These are phyloP conservation scores for Balamuthia mandrillaris DNA, from an alignment of 208 protist species.

Conservation along the genomic window DNA sequence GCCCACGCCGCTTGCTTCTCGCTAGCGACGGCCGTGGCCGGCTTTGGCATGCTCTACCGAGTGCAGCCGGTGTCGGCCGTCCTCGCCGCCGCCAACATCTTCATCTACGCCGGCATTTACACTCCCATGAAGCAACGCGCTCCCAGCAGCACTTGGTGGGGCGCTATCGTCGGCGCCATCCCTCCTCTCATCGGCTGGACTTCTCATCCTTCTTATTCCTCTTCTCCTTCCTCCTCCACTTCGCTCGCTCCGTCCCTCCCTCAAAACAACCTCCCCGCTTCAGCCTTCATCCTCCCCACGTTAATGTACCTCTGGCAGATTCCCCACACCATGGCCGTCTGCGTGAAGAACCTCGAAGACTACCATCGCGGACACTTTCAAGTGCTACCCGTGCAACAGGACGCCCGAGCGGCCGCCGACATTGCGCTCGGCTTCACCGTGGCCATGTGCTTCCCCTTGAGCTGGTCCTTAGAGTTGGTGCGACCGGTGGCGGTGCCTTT, in stretches of 20 bases:
- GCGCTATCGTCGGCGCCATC: constrained; percentile 56
- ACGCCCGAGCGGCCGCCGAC: no score
- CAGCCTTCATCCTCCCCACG: not conserved
- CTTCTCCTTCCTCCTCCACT: not conserved
- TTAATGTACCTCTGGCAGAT: constrained; percentile 59
- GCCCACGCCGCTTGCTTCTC: not conserved
- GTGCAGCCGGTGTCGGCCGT: not conserved
- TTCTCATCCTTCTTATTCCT: not conserved
- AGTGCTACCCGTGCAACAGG: no score
- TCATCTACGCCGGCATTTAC: constrained; percentile 46
- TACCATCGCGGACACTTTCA: no score
- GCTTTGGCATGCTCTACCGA: not conserved
- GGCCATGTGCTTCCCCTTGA: no score
- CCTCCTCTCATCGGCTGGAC: constrained; percentile 57
- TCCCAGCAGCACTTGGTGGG: constrained; percentile 56
- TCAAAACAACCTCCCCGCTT: not conserved
- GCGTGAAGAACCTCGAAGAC: no score
- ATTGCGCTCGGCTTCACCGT: no score
- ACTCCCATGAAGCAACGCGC: constrained; percentile 45
- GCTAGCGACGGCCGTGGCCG: not conserved
- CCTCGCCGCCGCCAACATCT: constrained; percentile 42
- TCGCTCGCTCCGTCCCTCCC: not conserved
- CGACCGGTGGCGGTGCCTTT: no score
- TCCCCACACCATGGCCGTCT: constrained; percentile 54
- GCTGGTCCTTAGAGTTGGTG: no score